These are phyloP conservation scores for Odontarrhena argentea DNA, from an alignment of 345 rosid species.

Conservation along the genomic window DNA sequence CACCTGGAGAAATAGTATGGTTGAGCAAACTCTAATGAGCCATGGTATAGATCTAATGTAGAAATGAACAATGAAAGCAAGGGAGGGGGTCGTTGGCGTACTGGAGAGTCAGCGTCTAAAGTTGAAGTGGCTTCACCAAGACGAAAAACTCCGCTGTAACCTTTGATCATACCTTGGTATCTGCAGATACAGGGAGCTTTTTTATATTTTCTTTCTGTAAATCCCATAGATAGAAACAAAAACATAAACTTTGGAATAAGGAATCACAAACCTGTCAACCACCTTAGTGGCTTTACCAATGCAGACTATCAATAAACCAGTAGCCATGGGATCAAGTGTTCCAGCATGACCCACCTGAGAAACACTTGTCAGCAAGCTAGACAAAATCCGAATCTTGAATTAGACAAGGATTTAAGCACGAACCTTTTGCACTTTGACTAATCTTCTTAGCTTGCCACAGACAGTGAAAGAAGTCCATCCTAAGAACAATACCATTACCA, in stretches of 20 bases:
- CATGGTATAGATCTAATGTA: constrained; percentile 2
- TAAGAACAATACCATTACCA: constrained; percentile 36
- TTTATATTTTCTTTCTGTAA: constrained; percentile 4
- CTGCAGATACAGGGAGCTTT: constrained; percentile 42
- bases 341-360: constrained; percentile 96
- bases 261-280: constrained; percentile 66
- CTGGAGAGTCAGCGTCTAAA: constrained; percentile 97
- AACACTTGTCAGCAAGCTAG: constrained; percentile 12
- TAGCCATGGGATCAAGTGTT: constrained; percentile 99
- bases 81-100: constrained; percentile 40
- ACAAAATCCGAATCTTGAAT: constrained; percentile 9
- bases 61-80: constrained; percentile 22
- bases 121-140: constrained; percentile 98
- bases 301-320: constrained; percentile 89
- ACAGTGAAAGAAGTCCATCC: constrained; percentile 99
- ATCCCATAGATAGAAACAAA: constrained; percentile 13
- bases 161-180: constrained; percentile 89
- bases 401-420: constrained; percentile 6
- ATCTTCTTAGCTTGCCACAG: constrained; percentile 91
- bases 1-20: constrained; percentile 52
- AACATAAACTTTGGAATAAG: constrained; percentile 14
- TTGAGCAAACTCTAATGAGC: constrained; percentile 17
- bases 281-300: constrained; percentile 91
- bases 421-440: constrained; percentile 93
- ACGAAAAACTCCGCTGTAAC: constrained; percentile 92